A percentile compares a stretch with the other conserved stretches of the same genome.
phyloP scores from a whole-genome alignment of 108 stramenopile species.

The Nitzschia sp. region DNA sequence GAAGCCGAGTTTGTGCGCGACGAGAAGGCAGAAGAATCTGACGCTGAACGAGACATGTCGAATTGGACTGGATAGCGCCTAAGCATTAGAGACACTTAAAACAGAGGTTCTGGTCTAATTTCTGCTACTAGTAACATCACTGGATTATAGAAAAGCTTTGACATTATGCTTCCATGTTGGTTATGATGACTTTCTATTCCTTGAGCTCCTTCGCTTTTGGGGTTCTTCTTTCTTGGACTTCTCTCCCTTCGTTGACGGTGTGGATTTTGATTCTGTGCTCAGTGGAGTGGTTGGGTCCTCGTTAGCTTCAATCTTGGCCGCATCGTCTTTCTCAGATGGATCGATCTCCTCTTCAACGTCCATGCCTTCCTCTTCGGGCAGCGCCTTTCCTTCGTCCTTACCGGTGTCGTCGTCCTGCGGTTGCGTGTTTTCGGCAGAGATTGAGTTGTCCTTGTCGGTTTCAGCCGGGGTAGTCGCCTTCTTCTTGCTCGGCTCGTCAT shows the following conservation, averaged over 20 bases:
- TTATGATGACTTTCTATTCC: slow-evolving; percentile 11
- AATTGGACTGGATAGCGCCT: slow-evolving; percentile 19
- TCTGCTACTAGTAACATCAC: not conserved
- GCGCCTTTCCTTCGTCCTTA: not conserved
- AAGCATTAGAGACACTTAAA: too few species aligned
- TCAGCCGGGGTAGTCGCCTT: not conserved
- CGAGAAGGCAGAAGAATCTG: not conserved
- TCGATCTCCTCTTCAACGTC: not conserved
- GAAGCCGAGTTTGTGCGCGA: slow-evolving; percentile 9
- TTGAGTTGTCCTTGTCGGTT: not conserved
- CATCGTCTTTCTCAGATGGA: not conserved
- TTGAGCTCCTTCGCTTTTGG: slow-evolving; percentile 11
- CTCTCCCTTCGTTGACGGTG: not conserved
- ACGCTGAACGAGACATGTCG: slow-evolving; percentile 2
- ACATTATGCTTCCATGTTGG: too few species aligned
- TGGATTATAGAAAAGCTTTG: too few species aligned
- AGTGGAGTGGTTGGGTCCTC: not conserved
- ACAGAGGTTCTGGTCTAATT: not conserved
- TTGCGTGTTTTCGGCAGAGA: not conserved
- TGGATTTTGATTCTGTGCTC: not conserved
- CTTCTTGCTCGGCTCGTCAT: not conserved
- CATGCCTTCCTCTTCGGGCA: not conserved
- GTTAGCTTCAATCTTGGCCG: not conserved
- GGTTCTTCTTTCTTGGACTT: slow-evolving; percentile 5
- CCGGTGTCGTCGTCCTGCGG: not conserved